Evolutionary conservation across 208 protist genomes (phyloP).

Genomic region (Endotrypanum monterogeii): DNA sequence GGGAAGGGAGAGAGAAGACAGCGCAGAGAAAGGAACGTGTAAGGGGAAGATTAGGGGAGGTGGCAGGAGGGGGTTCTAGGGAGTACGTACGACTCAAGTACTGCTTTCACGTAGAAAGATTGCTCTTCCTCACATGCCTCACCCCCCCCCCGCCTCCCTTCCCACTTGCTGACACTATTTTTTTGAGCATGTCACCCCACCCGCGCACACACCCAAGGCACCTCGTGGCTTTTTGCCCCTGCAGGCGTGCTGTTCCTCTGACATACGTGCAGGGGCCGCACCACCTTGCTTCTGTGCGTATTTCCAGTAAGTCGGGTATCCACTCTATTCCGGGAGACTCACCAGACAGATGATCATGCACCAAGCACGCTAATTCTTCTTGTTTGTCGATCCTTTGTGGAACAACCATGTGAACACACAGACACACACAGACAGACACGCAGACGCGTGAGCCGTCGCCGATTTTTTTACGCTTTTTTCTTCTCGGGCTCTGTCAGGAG

Average conservation of each 20-base stretch:
- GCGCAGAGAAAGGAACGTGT: background rate
- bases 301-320: background rate
- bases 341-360: background rate
- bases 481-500: slow-evolving; percentile 5
- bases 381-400: background rate
- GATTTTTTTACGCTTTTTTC: slow-evolving; percentile 6
- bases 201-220: background rate
- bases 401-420: slow-evolving; percentile 7
- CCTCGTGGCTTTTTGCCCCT: background rate
- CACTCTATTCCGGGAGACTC: background rate
- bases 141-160: too few relatives aligned
- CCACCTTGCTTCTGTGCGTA: background rate
- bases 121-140: background rate
- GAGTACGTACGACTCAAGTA: too few relatives aligned
- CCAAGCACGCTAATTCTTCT: background rate
- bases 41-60: background rate
- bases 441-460: too few relatives aligned
- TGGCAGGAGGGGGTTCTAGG: too few relatives aligned
- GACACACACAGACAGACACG: background rate
- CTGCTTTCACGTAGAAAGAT: too few relatives aligned
- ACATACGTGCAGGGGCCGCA: background rate
- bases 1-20: background rate
- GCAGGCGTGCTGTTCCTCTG: background rate
- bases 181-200: background rate
- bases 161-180: too few relatives aligned